Evolutionary conservation across 805 yeast genomes (phyloP).

Genomic region (Saturnispora bothae): DNA sequence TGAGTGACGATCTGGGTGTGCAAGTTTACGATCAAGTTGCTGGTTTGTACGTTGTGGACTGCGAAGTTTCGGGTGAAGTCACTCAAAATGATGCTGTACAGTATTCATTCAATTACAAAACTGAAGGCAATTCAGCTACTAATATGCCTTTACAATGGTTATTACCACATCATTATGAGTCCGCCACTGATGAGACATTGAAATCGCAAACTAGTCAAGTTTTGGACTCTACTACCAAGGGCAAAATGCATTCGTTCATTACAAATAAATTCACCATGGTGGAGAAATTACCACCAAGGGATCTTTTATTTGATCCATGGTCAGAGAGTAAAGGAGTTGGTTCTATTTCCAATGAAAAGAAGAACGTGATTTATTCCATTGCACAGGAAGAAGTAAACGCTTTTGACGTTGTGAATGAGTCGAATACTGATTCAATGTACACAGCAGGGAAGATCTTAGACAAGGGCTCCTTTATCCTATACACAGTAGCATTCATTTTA

Average conservation of each 20-base stretch:
- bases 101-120: slow-evolving; percentile 34
- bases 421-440: slow-evolving; percentile 79
- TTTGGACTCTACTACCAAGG: slow-evolving; percentile 46
- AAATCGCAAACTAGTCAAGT: slow-evolving; percentile 17
- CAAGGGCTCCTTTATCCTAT: slow-evolving; percentile 80
- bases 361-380: slow-evolving; percentile 32
- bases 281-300: slow-evolving; percentile 23
- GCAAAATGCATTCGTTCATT: slow-evolving; percentile 37
- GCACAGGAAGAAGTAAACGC: slow-evolving; percentile 44
- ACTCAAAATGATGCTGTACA: slow-evolving; percentile 21
- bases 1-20: slow-evolving; percentile 26
- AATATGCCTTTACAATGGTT: slow-evolving; percentile 33
- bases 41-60: slow-evolving; percentile 48
- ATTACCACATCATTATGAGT: slow-evolving; percentile 42
- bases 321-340: slow-evolving; percentile 33
- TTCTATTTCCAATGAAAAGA: slow-evolving; percentile 27
- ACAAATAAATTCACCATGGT: slow-evolving; percentile 25
- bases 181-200: slow-evolving; percentile 21
- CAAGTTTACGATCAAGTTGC: slow-evolving; percentile 51
- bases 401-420: slow-evolving; percentile 42
- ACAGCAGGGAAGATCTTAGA: slow-evolving; percentile 81
- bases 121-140: slow-evolving; percentile 17
- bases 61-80: slow-evolving; percentile 31
- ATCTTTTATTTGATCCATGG: slow-evolving; percentile 49
- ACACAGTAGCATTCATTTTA: slow-evolving; percentile 58